Conservation (phyloP, 345 rosid genomes). For the Citrus hindsii region DNA sequence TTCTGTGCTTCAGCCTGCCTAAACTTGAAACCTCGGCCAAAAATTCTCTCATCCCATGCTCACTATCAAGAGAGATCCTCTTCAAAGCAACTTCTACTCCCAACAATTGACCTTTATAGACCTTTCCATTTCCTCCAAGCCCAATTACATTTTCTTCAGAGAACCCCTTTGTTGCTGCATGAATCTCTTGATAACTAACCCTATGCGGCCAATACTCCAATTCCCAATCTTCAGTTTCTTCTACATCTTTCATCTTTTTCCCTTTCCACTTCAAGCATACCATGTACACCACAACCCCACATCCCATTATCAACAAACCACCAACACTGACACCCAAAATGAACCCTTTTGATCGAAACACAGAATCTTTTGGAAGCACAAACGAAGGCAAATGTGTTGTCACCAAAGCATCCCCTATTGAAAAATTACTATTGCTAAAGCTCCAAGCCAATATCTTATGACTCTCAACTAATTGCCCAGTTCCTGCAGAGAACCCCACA, state of each 20-base stretch:
- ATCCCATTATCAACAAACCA: conserved; percentile 1
- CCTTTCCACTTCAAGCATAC: conserved; percentile 9
- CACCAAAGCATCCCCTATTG: conserved; percentile 23
- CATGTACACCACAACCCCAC: conserved; percentile 9
- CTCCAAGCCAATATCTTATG: conserved; percentile 31
- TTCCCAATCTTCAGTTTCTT: conserved; percentile 34
- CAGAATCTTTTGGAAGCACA: conserved; percentile 17
- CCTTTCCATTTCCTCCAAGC: conserved; percentile 32
- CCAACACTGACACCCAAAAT: conserved; percentile 20
- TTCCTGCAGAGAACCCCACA: conserved; percentile 22
- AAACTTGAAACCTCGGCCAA: conserved; percentile 30
- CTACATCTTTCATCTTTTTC: conserved; percentile 8
- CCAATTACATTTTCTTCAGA: conserved; percentile 33
- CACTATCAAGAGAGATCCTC: conserved; percentile 15
- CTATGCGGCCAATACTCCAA: conserved; percentile 39
- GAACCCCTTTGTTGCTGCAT: conserved; percentile 27
- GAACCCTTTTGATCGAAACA: conserved; percentile 26
- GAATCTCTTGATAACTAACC: conserved; percentile 20
- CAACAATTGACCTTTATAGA: conserved; percentile 24
- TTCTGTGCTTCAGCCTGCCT: conserved; percentile 31
- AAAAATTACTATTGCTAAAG: conserved; percentile 24
- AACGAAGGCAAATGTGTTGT: conserved; percentile 31
- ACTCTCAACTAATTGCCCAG: conserved; percentile 27
- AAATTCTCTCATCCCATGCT: conserved; percentile 23
- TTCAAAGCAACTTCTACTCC: conserved; percentile 26